Evolutionary conservation across 139 green algal species (phyloP).

Genomic region (Bryopsis sp.): DNA sequence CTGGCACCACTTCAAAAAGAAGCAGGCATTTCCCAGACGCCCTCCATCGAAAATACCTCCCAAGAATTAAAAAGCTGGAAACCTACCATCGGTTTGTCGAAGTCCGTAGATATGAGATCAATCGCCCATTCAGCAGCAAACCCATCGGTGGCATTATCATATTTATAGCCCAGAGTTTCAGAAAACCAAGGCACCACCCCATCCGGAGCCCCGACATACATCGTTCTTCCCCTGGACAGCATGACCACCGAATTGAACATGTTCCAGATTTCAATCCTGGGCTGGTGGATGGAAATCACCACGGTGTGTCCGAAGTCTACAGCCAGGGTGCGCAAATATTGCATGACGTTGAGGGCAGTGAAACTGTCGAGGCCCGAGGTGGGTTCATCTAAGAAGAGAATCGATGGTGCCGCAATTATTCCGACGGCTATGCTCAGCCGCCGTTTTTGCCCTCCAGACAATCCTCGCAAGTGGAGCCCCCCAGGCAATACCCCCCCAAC

Average conservation of each 20-base stretch:
- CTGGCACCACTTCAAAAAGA: no score
- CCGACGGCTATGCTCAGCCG: slow-evolving; percentile 68
- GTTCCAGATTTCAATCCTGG: slow-evolving; percentile 69
- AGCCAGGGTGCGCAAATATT: slow-evolving; percentile 40
- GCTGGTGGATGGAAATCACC: slow-evolving; percentile 79
- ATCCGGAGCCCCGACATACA: slow-evolving; percentile 33
- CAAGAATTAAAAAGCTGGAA: no score
- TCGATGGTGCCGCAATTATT: slow-evolving; percentile 45
- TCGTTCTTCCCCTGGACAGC: slow-evolving; percentile 41
- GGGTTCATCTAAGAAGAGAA: slow-evolving; percentile 69
- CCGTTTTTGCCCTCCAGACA: slow-evolving; percentile 78
- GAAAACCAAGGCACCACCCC: slow-evolving; percentile 37
- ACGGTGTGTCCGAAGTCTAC: slow-evolving; percentile 60
- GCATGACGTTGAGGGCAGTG: slow-evolving; percentile 49
- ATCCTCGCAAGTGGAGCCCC: slow-evolving; percentile 51
- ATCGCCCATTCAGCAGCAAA: slow-evolving; percentile 38
- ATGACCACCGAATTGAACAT: slow-evolving; percentile 64
- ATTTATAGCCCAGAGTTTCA: slow-evolving; percentile 25
- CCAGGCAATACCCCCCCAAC: slow-evolving; percentile 61
- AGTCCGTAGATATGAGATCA: slow-evolving; percentile 9
- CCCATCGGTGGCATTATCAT: slow-evolving; percentile 31
- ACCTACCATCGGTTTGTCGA: background rate
- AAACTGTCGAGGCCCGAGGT: slow-evolving; percentile 74
- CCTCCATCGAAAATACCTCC: no score
- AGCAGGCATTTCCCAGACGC: no score